Base-by-base conservation (phyloP, 2,329 filamentous ascomycete genomes). In the Chaetomium sp. region DNA sequence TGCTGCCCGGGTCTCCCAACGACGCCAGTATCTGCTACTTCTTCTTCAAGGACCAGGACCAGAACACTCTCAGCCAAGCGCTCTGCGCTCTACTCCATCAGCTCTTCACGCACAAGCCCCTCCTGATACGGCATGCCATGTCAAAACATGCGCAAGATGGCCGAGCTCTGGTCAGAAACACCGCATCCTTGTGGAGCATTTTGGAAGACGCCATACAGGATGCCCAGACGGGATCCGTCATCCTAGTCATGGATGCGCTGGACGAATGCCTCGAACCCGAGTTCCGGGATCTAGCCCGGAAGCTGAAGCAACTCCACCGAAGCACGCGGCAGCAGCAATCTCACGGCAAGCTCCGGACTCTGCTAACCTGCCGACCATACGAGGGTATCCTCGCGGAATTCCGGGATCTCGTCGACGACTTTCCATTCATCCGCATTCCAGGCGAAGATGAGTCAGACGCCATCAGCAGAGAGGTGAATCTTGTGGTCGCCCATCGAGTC, bases 81-180 rank as follows among this genome's bases (percentile, higher is more conserved):
- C 63, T 75, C n/a, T 74, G 71, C 48, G 71, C 72, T 1, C 5
- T 75, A 7, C 62, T 76, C 4, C 72, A 74, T 49, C 71, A 75
- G 50, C 61, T 75, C 0, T 71, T 74, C 52, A 59, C 54, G 2
- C 58, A 68, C 4, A 66, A 65, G 5, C 67, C 65, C 1, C 47
- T 7, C 14, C 55, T 74, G 27, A 66, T 73, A 11, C 34, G 60
- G 41, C 62, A 74, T 65, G 72, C 69, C 3, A 64, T 71, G 54
- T 0, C 34, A 33, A 47, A 62, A 10, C 68, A 38, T 32, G 19
- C 32, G 35, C 34, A 37, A 12, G 47, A 49, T 19, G 47, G 47
- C 6, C 2, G 4, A 6, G 35, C 41, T 4, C 57, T 75, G 1
- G 53, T 57, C 3, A 59, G 64, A 5, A 56, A 58, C 2, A 58